Conservation (phyloP, 140 eudicot genomes). For the Anethum foeniculum region DNA sequence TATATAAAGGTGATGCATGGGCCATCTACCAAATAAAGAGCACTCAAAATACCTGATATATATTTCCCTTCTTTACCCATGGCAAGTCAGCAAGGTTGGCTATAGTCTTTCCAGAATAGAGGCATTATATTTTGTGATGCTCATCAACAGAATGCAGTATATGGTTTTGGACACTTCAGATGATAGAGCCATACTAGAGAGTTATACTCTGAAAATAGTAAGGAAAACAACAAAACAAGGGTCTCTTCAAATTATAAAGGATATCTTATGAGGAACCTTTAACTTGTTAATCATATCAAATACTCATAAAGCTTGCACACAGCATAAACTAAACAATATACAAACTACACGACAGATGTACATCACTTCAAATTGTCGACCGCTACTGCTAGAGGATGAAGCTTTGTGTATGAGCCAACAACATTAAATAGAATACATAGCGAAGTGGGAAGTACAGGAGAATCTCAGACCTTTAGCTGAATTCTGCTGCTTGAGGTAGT, state of each 20-base stretch:
- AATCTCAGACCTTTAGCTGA: conserved; percentile 32
- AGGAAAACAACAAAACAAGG: conserved; percentile 5
- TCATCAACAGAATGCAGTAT: not conserved
- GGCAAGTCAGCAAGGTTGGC: not conserved
- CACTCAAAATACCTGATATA: not conserved
- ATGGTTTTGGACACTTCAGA: not conserved
- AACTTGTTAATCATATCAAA: conserved; percentile 14
- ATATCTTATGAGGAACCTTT: conserved; percentile 1
- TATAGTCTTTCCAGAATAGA: not conserved
- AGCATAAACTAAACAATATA: conserved; percentile 11
- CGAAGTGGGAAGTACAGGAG: conserved; percentile 63
- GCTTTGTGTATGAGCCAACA: conserved; percentile 33
- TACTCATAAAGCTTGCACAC: conserved; percentile 16
- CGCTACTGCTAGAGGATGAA: conserved; percentile 27
- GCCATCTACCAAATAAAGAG: not conserved
- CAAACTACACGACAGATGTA: conserved; percentile 38
- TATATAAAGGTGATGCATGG: conserved; percentile 8
- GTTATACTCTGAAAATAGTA: not conserved
- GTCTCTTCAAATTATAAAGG: not conserved
- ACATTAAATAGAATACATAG: conserved; percentile 33
- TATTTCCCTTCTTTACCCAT: not conserved
- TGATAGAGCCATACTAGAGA: conserved; percentile 1
- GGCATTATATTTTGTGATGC: not conserved
- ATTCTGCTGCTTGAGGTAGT: conserved; percentile 22
- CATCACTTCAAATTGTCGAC: conserved; percentile 45